Evolutionary conservation across 2,329 filamentous ascomycete genomes (phyloP).

Genomic region (Cladosporium velox): DNA sequence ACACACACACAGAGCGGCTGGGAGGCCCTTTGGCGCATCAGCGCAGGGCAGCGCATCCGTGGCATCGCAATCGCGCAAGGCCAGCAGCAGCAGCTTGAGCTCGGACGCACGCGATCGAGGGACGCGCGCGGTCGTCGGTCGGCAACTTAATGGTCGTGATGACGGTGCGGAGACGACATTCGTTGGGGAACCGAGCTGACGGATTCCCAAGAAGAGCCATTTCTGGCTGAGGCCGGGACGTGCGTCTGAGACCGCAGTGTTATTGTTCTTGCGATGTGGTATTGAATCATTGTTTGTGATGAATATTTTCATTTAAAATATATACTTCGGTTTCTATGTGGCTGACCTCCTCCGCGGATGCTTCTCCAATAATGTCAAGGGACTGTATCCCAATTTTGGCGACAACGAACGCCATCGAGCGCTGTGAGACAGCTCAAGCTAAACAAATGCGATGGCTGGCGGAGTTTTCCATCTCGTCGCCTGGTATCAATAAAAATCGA

Average conservation of each 20-base stretch:
- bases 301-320: neutral
- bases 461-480: neutral
- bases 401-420: neutral
- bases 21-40: conserved; percentile 8
- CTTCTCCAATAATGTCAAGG: neutral
- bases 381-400: neutral
- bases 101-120: conserved; percentile 17
- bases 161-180: neutral
- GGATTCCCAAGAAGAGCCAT: neutral
- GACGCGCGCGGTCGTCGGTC: conserved; percentile 4
- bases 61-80: conserved; percentile 10
- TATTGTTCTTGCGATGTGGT: neutral
- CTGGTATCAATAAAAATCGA: conserved; percentile 14
- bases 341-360: neutral
- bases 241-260: conserved; percentile 8
- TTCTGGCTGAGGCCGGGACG: neutral
- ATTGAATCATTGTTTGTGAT: neutral
- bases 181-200: conserved; percentile 5
- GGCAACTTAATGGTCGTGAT: neutral
- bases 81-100: conserved; percentile 16
- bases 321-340: neutral
- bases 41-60: conserved; percentile 7
- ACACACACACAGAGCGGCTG: conserved; percentile 6
- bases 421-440: neutral
- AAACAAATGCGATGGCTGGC: conserved; percentile 3